Evolutionary conservation across 2,329 filamentous ascomycete genomes (phyloP).

Genomic region (Talaromyces verruculosus): DNA sequence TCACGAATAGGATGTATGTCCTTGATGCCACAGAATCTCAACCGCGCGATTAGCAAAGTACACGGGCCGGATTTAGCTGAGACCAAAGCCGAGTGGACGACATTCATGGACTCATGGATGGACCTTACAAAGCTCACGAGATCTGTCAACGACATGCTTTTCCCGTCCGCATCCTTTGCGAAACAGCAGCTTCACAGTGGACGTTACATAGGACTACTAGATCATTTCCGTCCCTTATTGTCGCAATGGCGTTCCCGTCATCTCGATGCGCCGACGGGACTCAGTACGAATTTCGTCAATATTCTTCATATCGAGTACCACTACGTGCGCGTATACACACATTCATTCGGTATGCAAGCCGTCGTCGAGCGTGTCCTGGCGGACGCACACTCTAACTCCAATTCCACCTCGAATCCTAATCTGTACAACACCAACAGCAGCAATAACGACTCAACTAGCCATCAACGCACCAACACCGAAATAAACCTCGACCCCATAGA

Average conservation of each 20-base stretch:
- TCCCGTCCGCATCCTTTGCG: slow-evolving; percentile 36
- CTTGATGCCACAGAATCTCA: slow-evolving; percentile 48
- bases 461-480: slow-evolving; percentile 14
- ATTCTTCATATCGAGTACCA: slow-evolving; percentile 56
- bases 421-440: slow-evolving; percentile 5
- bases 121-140: slow-evolving; percentile 50
- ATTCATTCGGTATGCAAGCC: slow-evolving; percentile 55
- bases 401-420: slow-evolving; percentile 15
- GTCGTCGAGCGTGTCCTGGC: slow-evolving; percentile 55
- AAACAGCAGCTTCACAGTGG: slow-evolving; percentile 35
- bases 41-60: slow-evolving; percentile 38
- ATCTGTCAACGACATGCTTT: slow-evolving; percentile 56
- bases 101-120: slow-evolving; percentile 55
- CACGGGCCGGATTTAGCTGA: background rate
- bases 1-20: slow-evolving; percentile 52
- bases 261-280: slow-evolving; percentile 30
- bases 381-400: slow-evolving; percentile 25
- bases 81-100: slow-evolving; percentile 47
- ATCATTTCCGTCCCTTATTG: slow-evolving; percentile 41
- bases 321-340: slow-evolving; percentile 47
- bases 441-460: background rate
- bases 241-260: slow-evolving; percentile 41
- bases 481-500: slow-evolving; percentile 47
- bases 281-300: slow-evolving; percentile 41
- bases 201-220: slow-evolving; percentile 52